Base-by-base conservation (phyloP, 495 filamentous ascomycete genomes). In the Aspergillus heteromorphus region DNA sequence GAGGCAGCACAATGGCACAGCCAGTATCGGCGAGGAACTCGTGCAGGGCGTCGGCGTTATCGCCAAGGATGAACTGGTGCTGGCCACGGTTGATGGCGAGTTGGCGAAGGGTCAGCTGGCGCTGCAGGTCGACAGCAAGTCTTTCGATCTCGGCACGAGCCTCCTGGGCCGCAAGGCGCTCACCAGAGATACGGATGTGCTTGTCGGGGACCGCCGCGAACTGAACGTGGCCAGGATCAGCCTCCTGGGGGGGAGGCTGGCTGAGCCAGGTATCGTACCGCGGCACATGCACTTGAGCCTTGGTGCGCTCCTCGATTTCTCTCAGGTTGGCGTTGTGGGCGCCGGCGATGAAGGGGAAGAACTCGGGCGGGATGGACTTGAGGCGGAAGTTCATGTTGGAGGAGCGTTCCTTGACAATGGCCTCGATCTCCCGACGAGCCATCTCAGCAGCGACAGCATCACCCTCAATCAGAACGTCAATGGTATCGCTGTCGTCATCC, bases 321-420 rank as follows among this genome's bases (percentile, higher is more conserved):
- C 81, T 78, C 55, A 88, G 71, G 42, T 80, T 73, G 29, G 75
- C 73, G 63, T 90, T 87, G 63, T 92, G 82, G 13, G 88, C 82
- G 20, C 92, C 92, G 20, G 88, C 86, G 66, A 99, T 88, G 75
- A 97, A 97, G 13, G 92, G 95, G 71, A 91, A 99, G 67, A 89
- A 95, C 65, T 96, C 90, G 17, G 92, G 84, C 2, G 92, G 92
- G 54, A 97, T 86, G 14, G 86, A 80, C 67, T 84, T 86, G 55
- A 98, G 67, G 31, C 84, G 83, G 27, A 89, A 69, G 69, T 79
- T 92, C 64, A 92, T 85, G 60, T 83, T 90, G 16, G 90, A 86
- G 16, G 86, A 85, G 21, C 88, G 86, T 69, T 96, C 91, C 60
- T 86, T 87, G 19, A 88, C 88, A 64, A 97, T 96, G 49, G 80